Evolutionary conservation across 73 alveolate species (phyloP).

Genomic region (Paramecium tetraurelia): DNA sequence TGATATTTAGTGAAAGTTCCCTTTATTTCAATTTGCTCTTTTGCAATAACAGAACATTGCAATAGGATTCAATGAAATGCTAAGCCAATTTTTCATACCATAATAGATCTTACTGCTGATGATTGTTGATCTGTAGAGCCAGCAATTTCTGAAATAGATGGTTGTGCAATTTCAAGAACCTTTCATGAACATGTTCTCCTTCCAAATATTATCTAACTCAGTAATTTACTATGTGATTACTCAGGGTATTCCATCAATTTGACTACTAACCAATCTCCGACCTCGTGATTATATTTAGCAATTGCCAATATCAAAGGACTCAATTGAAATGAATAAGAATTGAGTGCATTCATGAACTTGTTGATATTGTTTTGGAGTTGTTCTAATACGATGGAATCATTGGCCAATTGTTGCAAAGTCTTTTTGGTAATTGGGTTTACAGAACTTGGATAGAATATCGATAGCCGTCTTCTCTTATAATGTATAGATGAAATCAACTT

Average conservation of each 20-base stretch:
- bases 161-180: background rate
- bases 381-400: background rate
- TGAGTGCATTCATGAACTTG: background rate
- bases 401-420: background rate
- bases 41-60: background rate
- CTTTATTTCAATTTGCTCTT: background rate
- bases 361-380: background rate
- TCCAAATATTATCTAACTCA: background rate
- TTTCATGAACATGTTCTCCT: background rate
- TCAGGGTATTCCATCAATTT: background rate
- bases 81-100: background rate
- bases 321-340: background rate
- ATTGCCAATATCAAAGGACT: constrained; percentile 1
- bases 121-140: background rate
- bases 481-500: background rate
- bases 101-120: background rate
- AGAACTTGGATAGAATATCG: background rate
- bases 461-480: constrained; percentile 27
- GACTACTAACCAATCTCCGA: constrained; percentile 19
- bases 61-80: constrained; percentile 20
- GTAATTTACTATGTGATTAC: background rate
- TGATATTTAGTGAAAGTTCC: background rate
- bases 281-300: background rate
- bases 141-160: background rate
- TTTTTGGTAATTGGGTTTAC: background rate